phyloP scores from a whole-genome alignment of 495 filamentous ascomycete genomes.

The Terfezia claveryi region DNA sequence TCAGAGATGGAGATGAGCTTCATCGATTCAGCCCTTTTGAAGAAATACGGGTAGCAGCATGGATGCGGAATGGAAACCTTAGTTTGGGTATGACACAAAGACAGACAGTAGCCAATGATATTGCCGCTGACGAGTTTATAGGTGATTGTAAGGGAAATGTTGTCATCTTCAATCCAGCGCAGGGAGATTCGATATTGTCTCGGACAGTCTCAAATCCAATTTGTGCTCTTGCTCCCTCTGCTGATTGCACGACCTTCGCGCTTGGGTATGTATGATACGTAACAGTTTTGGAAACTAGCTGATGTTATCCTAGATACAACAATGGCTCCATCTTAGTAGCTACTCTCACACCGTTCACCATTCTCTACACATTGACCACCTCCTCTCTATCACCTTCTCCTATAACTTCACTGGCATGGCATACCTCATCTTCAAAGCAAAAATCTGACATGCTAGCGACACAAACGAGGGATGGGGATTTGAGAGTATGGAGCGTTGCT shows the following conservation, averaged over 20 bases:
- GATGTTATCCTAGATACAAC: constrained; percentile 43
- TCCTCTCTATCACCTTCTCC: constrained; percentile 57
- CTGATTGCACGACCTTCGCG: constrained; percentile 91
- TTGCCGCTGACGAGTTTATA: constrained; percentile 1
- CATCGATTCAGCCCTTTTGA: constrained; percentile 81
- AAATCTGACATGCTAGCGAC: constrained; percentile 96
- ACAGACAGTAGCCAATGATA: background rate
- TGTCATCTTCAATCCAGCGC: constrained; percentile 81
- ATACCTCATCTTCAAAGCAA: constrained; percentile 87
- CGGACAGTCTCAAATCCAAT: constrained; percentile 87
- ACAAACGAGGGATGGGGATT: constrained; percentile 75
- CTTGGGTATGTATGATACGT: constrained; percentile 46
- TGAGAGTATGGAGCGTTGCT: constrained; percentile 90
- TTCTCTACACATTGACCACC: constrained; percentile 78
- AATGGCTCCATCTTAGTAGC: constrained; percentile 90
- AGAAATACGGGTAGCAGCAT: constrained; percentile 58
- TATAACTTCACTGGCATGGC: constrained; percentile 82
- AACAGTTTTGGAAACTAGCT: background rate
- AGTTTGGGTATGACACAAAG: constrained; percentile 49
- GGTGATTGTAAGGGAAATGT: constrained; percentile 42
- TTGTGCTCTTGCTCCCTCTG: constrained; percentile 66
- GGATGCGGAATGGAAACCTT: constrained; percentile 96
- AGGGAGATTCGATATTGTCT: constrained; percentile 79
- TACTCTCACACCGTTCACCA: constrained; percentile 78
- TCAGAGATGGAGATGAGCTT: constrained; percentile 76